phyloP scores from a whole-genome alignment of 768 basidiomycete species.

The Clitopilus passeckerianus region DNA sequence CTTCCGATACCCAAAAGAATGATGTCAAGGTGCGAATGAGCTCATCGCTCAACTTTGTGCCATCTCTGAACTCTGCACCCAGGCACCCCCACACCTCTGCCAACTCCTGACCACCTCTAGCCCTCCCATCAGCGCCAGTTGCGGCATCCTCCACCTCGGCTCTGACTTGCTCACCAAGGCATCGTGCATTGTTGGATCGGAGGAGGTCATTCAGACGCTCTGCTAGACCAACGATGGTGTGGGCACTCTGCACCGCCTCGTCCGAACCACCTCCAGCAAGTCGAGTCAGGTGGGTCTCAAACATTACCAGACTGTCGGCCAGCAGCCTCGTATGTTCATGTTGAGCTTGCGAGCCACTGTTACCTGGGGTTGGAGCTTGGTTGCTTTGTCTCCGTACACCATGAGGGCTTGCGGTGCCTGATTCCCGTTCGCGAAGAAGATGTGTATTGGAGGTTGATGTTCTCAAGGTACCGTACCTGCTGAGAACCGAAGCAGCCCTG shows the following conservation, averaged over 20 bases:
- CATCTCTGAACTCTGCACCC: constrained; percentile 69
- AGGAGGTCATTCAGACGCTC: constrained; percentile 63
- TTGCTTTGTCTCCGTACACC: constrained; percentile 12
- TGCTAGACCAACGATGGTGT: constrained; percentile 58
- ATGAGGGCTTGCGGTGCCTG: constrained; percentile 21
- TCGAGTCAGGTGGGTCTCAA: constrained; percentile 61
- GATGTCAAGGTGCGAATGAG: constrained; percentile 72
- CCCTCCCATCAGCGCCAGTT: constrained; percentile 22
- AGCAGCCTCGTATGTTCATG: constrained; percentile 68
- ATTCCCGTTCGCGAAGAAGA: background rate
- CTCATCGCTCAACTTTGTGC: constrained; percentile 70
- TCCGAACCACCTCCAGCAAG: constrained; percentile 33
- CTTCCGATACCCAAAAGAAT: constrained; percentile 73
- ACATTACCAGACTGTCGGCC: constrained; percentile 63
- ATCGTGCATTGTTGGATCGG: constrained; percentile 46
- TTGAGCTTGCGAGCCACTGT: constrained; percentile 16
- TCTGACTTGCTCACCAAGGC: constrained; percentile 71
- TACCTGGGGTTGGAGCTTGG: constrained; percentile 10
- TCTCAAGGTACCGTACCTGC: constrained; percentile 9
- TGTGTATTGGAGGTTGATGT: background rate
- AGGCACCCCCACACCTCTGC: constrained; percentile 49
- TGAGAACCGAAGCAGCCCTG: constrained; percentile 16
- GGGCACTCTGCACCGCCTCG: constrained; percentile 59
- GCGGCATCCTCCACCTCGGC: constrained; percentile 51
- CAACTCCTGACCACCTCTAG: constrained; percentile 43